Conservation (phyloP, 2,329 filamentous ascomycete genomes). For the Penicillium sp. region DNA sequence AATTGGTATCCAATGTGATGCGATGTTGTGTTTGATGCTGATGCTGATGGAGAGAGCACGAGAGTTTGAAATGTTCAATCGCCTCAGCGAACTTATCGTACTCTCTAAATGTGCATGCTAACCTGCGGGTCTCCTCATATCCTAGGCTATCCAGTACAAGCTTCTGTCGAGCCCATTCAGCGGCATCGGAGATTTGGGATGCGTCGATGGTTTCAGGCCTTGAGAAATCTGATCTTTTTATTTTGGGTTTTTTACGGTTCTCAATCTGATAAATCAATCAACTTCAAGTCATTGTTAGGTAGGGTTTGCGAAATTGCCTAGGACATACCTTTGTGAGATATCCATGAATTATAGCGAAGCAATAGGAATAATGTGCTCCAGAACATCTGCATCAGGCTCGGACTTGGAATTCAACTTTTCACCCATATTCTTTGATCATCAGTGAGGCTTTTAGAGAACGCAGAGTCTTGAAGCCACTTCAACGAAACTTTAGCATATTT, state of each 20-base stretch:
- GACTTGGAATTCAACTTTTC: constrained; percentile 26
- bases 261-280: constrained; percentile 4
- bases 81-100: constrained; percentile 14
- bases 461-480: constrained; percentile 29
- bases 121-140: constrained; percentile 16
- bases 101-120: constrained; percentile 17
- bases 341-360: constrained; percentile 6
- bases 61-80: constrained; percentile 16
- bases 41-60: constrained; percentile 6
- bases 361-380: constrained; percentile 14
- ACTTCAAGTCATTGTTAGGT: background rate
- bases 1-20: background rate
- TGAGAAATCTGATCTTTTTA: background rate
- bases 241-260: constrained; percentile 6
- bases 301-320: background rate
- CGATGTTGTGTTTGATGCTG: background rate
- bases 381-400: constrained; percentile 24
- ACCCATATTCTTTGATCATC: constrained; percentile 23
- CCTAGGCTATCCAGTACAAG: constrained; percentile 10
- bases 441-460: constrained; percentile 23
- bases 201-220: background rate
- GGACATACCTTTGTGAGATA: constrained; percentile 10
- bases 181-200: constrained; percentile 10
- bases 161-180: constrained; percentile 12
- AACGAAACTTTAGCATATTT: constrained; percentile 10